A percentile compares a stretch with the other conserved stretches of the same genome.
Conservation (phyloP, 805 yeast genomes). For the Ogataea zsoltii region DNA sequence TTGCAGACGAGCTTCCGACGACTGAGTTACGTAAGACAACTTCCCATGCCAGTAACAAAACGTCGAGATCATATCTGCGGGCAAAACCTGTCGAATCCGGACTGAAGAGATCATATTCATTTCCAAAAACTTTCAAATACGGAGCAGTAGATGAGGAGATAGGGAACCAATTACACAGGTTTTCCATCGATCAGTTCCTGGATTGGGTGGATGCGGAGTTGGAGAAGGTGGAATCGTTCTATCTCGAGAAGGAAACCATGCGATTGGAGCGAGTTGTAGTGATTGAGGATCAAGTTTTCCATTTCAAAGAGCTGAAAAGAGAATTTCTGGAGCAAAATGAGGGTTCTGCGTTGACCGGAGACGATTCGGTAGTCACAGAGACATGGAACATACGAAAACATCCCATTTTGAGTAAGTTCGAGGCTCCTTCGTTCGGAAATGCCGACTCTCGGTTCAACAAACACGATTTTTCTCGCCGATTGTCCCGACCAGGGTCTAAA, state of each 20-base stretch:
- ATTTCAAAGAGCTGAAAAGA: conserved; percentile 53
- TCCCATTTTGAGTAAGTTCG: conserved; percentile 35
- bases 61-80: conserved; percentile 7
- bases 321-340: conserved; percentile 20
- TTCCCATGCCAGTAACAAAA: conserved; percentile 10
- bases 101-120: conserved; percentile 13
- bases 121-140: conserved; percentile 2
- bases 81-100: conserved; percentile 25
- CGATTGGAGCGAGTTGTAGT: conserved; percentile 57
- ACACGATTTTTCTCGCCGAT: not conserved
- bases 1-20: conserved; percentile 2
- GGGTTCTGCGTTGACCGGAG: not conserved
- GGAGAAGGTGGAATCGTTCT: conserved; percentile 59
- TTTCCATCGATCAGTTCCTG: conserved; percentile 46
- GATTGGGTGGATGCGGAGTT: conserved; percentile 67
- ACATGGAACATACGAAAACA: conserved; percentile 21
- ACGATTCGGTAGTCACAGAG: conserved; percentile 3
- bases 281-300: conserved; percentile 68
- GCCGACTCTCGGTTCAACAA: not conserved
- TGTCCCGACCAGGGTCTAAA: not conserved
- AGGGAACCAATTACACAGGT: conserved; percentile 28
- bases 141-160: not conserved
- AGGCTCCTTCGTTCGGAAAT: conserved; percentile 36
- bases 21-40: not conserved
- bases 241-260: conserved; percentile 56